Evolutionary conservation across 768 basidiomycete genomes (phyloP), one percentile per base, ranked within the genome.

Genomic region (Termitomyces sp.): DNA sequence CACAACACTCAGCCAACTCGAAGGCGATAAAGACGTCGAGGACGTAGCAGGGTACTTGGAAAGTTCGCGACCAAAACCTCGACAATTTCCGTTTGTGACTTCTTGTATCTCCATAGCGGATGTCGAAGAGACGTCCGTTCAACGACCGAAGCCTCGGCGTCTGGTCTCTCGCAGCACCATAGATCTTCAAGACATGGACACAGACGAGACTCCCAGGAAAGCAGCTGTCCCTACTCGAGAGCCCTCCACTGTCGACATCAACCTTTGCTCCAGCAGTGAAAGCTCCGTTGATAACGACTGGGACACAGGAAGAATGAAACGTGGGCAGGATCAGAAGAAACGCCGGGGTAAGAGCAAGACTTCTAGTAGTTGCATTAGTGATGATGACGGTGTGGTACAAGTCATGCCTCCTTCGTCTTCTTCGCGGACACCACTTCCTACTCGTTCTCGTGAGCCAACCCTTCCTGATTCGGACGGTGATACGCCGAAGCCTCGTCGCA

Each of bases 221-320:
- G 14, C 31, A 3, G 47, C 9, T 12, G 46, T 50, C 1, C 34
- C 23, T 5, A 21, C 17, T 19, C 42, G 37, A 16, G 14, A 16
- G 10, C 38, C 40, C 31, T 54, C 55, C 23, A 25, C 9, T 42
- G 40, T 52, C 10, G 50, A 55, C 21, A 40, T 64, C 31, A 38
- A 63, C 23, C 59, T 60, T 29, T 58, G 59, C 40, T 54, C 54
- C 19, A 59, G 57, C 48, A 59, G 58, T 29, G 60, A 59, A 11
- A 58, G 53, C 17, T 42, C 51, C 23, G 19, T 31, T 8, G 60
- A 46, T 19, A 44, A 21, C 12, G 35, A 48, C 6, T 58, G 53
- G 58, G 56, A 64, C 41, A 57, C 25, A 9, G 59, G 62, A 16
- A 53, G 60, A 35, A 57, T 57, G 57, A 42, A 47, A 38, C 53